A percentile compares a stretch with the other conserved stretches of the same genome.
Evolutionary conservation across 139 green algal species (phyloP).

Genomic region (Tetraselmis chui): DNA sequence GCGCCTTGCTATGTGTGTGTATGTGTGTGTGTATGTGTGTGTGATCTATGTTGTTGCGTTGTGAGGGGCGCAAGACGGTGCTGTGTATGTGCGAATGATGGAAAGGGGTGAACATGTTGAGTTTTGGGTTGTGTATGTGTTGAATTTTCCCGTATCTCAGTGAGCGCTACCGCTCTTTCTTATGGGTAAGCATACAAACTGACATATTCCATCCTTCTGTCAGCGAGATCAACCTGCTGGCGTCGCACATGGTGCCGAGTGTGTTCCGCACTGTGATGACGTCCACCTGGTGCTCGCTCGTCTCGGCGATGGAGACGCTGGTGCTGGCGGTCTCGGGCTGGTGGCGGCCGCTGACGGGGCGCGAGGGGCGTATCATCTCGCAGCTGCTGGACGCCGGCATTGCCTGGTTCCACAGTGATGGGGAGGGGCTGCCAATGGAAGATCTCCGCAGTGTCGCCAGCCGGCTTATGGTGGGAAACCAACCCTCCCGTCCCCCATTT

Average conservation of each 20-base stretch:
- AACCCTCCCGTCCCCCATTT: no score
- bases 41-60: no score
- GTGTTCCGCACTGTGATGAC: neutral
- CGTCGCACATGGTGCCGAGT: neutral
- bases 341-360: neutral
- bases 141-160: no score
- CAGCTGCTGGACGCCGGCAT: neutral
- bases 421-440: neutral
- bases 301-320: neutral
- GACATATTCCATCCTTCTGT: no score
- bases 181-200: no score
- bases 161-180: no score
- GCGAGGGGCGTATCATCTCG: neutral
- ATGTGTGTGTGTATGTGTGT: no score
- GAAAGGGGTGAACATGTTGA: no score
- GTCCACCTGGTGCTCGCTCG: neutral
- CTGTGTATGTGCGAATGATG: no score
- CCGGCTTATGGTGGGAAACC: neutral
- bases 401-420: neutral
- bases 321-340: neutral
- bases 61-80: no score
- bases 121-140: no score
- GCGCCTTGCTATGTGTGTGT: no score
- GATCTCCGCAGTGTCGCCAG: neutral
- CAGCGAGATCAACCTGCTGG: neutral